Evolutionary conservation across 805 yeast genomes (phyloP).

Genomic region (Suhomyces sp.): DNA sequence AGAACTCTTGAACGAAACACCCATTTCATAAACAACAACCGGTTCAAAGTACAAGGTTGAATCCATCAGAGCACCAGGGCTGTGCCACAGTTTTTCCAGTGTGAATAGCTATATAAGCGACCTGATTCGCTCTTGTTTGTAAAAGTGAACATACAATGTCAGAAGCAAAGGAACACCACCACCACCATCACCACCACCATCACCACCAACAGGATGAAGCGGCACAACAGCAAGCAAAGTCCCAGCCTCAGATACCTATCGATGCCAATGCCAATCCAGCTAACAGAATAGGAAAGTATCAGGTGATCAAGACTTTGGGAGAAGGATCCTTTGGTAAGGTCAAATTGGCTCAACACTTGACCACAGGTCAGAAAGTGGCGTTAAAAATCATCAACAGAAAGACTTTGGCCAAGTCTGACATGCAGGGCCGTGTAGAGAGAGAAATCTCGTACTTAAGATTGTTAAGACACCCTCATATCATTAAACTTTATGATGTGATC

Average conservation of each 20-base stretch:
- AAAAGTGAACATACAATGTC: conserved; percentile 5
- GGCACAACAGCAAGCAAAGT: neutral
- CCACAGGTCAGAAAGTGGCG: conserved; percentile 30
- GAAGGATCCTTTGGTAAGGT: conserved; percentile 35
- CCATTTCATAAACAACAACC: too few relatives aligned
- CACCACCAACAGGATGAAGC: conserved; percentile 13
- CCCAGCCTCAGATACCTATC: conserved; percentile 7
- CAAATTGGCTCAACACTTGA: conserved; percentile 29
- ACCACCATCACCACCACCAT: conserved; percentile 21
- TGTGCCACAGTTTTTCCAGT: too few relatives aligned
- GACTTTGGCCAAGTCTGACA: conserved; percentile 31
- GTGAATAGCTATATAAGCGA: too few relatives aligned
- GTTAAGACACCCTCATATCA: conserved; percentile 32
- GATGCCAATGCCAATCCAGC: conserved; percentile 30
- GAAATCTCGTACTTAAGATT: conserved; percentile 29
- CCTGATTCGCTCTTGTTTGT: neutral
- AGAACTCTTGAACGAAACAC: too few relatives aligned
- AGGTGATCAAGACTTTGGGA: conserved; percentile 28
- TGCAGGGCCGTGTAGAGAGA: conserved; percentile 31
- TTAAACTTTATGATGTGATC: conserved; percentile 31
- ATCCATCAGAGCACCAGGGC: too few relatives aligned
- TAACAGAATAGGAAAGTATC: conserved; percentile 68
- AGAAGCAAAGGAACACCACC: conserved; percentile 8
- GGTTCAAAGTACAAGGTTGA: too few relatives aligned
- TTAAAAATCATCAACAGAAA: conserved; percentile 30